A percentile compares a stretch with the other conserved stretches of the same genome.
These are phyloP conservation scores for Fraxinus angustifolia DNA, from an alignment of 305 asterid species.

Conservation along the genomic window DNA sequence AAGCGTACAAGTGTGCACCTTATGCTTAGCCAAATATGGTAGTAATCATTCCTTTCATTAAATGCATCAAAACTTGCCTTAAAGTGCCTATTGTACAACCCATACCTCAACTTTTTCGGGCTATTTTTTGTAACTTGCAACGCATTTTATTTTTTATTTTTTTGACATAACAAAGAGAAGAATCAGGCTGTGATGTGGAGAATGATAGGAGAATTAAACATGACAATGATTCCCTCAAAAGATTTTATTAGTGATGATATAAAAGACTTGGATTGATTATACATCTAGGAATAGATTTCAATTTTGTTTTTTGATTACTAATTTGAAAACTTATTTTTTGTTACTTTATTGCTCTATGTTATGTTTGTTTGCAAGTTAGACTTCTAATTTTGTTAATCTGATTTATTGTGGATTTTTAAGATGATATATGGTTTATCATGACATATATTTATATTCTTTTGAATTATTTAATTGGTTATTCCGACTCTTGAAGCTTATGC, in stretches of 20 bases:
- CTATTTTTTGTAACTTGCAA: neutral
- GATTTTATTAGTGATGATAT: neutral
- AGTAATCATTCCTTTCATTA: neutral
- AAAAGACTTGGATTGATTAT: neutral
- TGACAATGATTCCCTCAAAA: neutral
- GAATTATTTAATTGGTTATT: neutral
- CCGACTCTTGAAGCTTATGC: neutral
- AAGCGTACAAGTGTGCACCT: neutral
- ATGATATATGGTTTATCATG: neutral
- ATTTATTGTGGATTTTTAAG: neutral
- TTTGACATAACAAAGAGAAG: neutral
- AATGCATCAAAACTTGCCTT: neutral
- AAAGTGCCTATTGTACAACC: neutral
- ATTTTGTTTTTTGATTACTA: neutral
- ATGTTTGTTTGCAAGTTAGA: neutral
- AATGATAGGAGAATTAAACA: neutral
- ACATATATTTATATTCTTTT: neutral
- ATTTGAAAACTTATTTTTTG: neutral
- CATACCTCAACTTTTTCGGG: neutral
- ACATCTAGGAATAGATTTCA: neutral
- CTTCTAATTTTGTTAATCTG: neutral
- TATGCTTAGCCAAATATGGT: neutral
- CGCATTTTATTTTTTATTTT: neutral
- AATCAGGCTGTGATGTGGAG: neutral
- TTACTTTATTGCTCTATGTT: neutral